Evolutionary conservation across 2,329 filamentous ascomycete genomes (phyloP).

Genomic region (Fusarium fracticaudum): DNA sequence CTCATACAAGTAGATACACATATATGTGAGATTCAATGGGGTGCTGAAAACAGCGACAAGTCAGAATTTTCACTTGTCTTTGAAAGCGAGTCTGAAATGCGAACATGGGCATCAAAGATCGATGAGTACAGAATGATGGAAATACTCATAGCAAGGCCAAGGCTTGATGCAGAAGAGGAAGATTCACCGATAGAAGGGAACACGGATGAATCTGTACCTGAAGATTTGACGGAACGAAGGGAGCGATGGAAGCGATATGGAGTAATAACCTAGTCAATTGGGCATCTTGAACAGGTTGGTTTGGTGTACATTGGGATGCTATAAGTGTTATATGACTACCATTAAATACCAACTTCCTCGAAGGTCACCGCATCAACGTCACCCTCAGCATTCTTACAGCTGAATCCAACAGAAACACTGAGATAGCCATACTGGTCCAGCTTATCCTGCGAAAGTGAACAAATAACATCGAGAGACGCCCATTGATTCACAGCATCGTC

Average conservation of each 20-base stretch:
- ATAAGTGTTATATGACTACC: accelerated
- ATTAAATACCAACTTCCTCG: background rate
- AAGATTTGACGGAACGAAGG: background rate
- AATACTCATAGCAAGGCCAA: accelerated
- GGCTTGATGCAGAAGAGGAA: accelerated
- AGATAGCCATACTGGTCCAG: background rate
- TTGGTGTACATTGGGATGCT: too few relatives aligned
- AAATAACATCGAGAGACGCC: accelerated
- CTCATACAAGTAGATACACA: accelerated
- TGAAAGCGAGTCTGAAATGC: background rate
- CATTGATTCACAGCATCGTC: accelerated
- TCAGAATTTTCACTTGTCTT: background rate
- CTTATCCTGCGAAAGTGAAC: background rate
- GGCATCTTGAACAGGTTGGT: too few relatives aligned
- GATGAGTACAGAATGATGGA: background rate
- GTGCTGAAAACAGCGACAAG: accelerated
- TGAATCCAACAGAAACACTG: background rate
- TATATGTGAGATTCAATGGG: accelerated
- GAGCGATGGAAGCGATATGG: background rate
- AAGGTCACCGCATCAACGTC: background rate
- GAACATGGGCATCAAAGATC: background rate
- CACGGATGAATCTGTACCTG: accelerated
- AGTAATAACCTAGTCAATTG: background rate
- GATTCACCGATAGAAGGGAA: accelerated
- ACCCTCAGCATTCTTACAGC: background rate